Conservation (phyloP, 495 filamentous ascomycete species). For the Hypoxylon lenormandii region DNA sequence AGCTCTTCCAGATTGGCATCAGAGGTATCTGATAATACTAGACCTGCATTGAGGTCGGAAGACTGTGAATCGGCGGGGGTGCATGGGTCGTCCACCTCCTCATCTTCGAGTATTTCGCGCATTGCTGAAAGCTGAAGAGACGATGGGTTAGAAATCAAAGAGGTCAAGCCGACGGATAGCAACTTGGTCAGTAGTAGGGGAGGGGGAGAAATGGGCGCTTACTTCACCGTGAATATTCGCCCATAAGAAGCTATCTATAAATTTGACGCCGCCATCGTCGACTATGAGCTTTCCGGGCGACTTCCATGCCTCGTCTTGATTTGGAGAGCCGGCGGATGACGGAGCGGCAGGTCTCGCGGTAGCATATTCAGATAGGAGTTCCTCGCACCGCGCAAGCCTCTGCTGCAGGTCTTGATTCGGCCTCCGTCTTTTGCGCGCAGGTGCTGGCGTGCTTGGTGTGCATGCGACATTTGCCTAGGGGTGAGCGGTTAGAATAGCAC, state of each 20-base stretch:
- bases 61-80: slow-evolving; percentile 47
- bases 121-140: slow-evolving; percentile 58
- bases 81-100: slow-evolving; percentile 52
- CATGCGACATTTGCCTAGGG: slow-evolving; percentile 60
- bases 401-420: slow-evolving; percentile 65
- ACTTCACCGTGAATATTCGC: slow-evolving; percentile 60
- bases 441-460: slow-evolving; percentile 62
- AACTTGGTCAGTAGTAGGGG: neutral
- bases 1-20: slow-evolving; percentile 55
- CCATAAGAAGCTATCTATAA: slow-evolving; percentile 60
- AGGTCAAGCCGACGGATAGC: neutral
- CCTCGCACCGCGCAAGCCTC: slow-evolving; percentile 62
- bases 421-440: slow-evolving; percentile 59
- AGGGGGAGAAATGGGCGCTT: slow-evolving; percentile 25
- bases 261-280: slow-evolving; percentile 60
- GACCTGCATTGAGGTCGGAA: slow-evolving; percentile 57
- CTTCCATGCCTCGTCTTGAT: slow-evolving; percentile 54
- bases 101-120: slow-evolving; percentile 60
- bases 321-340: slow-evolving; percentile 27
- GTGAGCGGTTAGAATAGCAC: slow-evolving; percentile 18
- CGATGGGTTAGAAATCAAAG: slow-evolving; percentile 4
- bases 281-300: slow-evolving; percentile 58
- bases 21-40: slow-evolving; percentile 52
- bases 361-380: slow-evolving; percentile 61
- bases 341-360: slow-evolving; percentile 52